Evolutionary conservation across 2,329 filamentous ascomycete genomes (phyloP).

Genomic region (Calonectria multiphialidica): DNA sequence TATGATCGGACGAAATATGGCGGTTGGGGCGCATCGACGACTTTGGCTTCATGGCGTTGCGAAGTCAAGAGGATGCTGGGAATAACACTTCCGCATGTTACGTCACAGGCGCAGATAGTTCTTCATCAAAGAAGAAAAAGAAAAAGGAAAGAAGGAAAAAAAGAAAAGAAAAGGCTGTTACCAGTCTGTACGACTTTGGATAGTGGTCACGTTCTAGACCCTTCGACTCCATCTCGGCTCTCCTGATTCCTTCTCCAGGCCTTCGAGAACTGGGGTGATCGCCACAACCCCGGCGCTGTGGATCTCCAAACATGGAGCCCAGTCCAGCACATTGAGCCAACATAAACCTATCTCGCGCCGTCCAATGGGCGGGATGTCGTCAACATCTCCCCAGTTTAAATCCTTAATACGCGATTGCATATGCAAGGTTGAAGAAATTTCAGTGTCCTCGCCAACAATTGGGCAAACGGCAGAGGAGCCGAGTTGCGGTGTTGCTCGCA

Average conservation of each 20-base stretch:
- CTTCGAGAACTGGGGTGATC: slow-evolving; percentile 9
- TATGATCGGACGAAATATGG: not conserved
- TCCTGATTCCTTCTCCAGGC: not conserved
- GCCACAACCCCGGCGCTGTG: not conserved
- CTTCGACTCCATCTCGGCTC: not conserved
- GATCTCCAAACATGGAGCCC: not conserved
- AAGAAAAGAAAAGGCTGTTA: not conserved
- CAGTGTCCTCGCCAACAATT: not conserved
- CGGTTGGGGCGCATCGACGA: not conserved
- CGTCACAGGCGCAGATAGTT: not conserved
- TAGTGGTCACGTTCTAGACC: not conserved
- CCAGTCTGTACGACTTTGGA: not conserved
- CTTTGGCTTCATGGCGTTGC: too few species aligned
- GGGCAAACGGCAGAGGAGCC: not conserved
- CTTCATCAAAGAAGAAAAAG: too few species aligned
- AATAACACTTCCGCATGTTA: not conserved
- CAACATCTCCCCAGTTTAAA: not conserved
- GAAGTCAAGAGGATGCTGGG: not conserved
- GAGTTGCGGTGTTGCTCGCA: not conserved
- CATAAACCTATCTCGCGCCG: not conserved
- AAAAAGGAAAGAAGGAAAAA: too few species aligned
- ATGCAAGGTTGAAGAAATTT: not conserved
- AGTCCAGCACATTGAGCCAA: not conserved
- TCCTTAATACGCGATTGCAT: not conserved
- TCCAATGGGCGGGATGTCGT: not conserved